Conservation (phyloP, 768 basidiomycete species). For the Phlegmacium glaucopus region DNA sequence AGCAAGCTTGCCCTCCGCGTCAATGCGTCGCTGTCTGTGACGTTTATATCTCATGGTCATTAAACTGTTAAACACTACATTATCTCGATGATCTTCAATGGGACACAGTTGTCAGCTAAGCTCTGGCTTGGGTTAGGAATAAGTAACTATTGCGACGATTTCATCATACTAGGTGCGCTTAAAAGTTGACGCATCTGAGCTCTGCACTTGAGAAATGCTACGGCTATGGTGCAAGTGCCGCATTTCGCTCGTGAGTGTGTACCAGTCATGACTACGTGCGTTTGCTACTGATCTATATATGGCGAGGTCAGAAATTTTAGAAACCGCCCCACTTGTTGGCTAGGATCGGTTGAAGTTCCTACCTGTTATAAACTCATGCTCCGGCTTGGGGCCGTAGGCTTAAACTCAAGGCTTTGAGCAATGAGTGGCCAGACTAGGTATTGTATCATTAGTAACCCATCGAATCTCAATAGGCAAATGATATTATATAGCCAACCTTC, state of each 20-base stretch:
- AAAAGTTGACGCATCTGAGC: too few species aligned
- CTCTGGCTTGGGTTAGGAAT: constrained; percentile 37
- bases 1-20: constrained; percentile 21
- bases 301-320: too few species aligned
- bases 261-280: too few species aligned
- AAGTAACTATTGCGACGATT: not conserved
- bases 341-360: too few species aligned
- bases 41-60: constrained; percentile 26
- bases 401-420: constrained; percentile 59
- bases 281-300: too few species aligned
- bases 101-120: constrained; percentile 43
- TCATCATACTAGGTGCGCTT: too few species aligned
- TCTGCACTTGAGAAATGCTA: too few species aligned
- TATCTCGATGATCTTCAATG: constrained; percentile 42
- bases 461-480: not conserved
- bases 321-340: too few species aligned
- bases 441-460: not conserved
- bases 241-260: too few species aligned
- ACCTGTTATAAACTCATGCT: not conserved
- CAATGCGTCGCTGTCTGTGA: not conserved
- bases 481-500: constrained; percentile 46
- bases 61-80: constrained; percentile 43
- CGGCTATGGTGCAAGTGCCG: too few species aligned
- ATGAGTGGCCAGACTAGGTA: constrained; percentile 64
- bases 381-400: constrained; percentile 28